Conservation (phyloP, 176 grass and related monocot species). For the Puccinellia tenuiflora region DNA sequence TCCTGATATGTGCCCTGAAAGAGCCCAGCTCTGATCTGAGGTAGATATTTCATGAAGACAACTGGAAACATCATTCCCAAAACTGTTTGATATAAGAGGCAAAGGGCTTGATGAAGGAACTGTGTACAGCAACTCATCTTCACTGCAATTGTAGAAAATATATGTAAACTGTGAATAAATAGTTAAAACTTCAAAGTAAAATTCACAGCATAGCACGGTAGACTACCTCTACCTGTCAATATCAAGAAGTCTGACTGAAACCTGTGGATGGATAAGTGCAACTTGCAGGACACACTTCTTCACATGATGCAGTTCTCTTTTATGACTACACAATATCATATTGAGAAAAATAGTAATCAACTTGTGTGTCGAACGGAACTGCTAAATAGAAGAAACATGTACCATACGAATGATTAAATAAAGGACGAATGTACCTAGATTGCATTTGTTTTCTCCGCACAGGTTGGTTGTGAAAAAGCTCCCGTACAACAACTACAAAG, state of each 20-base stretch:
- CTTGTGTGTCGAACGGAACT: background rate
- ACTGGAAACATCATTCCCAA: constrained; percentile 73
- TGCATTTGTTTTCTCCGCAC: constrained; percentile 91
- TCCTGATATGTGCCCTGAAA: constrained; percentile 87
- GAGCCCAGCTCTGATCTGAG: constrained; percentile 55
- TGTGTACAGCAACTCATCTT: constrained; percentile 66
- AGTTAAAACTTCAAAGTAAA: constrained; percentile 3
- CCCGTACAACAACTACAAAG: constrained; percentile 76
- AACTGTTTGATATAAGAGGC: constrained; percentile 61
- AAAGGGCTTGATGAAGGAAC: constrained; percentile 53
- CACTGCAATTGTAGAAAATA: constrained; percentile 42
- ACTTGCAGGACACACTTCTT: constrained; percentile 72
- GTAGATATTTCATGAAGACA: constrained; percentile 64
- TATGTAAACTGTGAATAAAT: constrained; percentile 3
- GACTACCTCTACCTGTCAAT: constrained; percentile 72
- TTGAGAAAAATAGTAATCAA: constrained; percentile 20
- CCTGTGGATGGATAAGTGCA: constrained; percentile 75
- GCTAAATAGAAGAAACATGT: constrained; percentile 25
- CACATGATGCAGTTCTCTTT: constrained; percentile 69
- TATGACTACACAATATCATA: constrained; percentile 52
- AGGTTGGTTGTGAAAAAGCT: constrained; percentile 94
- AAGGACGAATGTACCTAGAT: constrained; percentile 47
- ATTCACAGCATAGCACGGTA: background rate
- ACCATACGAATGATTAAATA: background rate
- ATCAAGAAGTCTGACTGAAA: constrained; percentile 81